phyloP scores from a whole-genome alignment of 441 rosid species.

The Gossypium lobatum region DNA sequence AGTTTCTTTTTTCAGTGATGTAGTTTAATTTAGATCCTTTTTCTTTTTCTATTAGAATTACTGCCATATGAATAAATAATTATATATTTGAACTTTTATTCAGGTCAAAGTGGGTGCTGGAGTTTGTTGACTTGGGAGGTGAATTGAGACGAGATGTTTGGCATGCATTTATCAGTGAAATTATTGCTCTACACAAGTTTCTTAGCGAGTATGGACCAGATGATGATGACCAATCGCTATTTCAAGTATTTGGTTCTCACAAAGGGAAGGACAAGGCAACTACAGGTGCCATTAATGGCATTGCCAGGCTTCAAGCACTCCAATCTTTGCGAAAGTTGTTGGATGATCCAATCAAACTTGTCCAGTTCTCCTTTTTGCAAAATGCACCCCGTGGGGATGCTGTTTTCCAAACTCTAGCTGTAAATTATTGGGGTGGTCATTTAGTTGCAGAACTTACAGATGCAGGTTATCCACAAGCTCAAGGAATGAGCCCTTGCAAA shows the following conservation, averaged over 20 bases:
- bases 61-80: not conserved
- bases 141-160: constrained; percentile 90
- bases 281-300: constrained; percentile 54
- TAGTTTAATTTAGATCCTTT: not conserved
- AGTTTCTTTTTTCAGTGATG: not conserved
- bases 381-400: constrained; percentile 71
- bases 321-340: constrained; percentile 70
- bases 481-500: constrained; percentile 29
- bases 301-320: constrained; percentile 89
- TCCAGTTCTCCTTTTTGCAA: constrained; percentile 73
- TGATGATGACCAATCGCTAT: constrained; percentile 45
- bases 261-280: constrained; percentile 79
- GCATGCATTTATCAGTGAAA: constrained; percentile 84
- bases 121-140: constrained; percentile 96
- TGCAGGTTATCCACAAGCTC: constrained; percentile 32
- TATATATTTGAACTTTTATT: constrained; percentile 13
- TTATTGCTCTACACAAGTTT: constrained; percentile 76
- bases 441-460: constrained; percentile 48
- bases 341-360: constrained; percentile 89
- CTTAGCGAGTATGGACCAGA: constrained; percentile 67
- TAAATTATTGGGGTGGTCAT: constrained; percentile 86
- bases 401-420: constrained; percentile 79
- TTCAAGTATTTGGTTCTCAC: constrained; percentile 69
- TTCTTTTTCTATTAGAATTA: not conserved
- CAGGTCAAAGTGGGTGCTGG: constrained; percentile 83